Evolutionary conservation across 2,329 filamentous ascomycete genomes (phyloP), one percentile per base, ranked within the genome.

Genomic region (Fusarium sp.): DNA sequence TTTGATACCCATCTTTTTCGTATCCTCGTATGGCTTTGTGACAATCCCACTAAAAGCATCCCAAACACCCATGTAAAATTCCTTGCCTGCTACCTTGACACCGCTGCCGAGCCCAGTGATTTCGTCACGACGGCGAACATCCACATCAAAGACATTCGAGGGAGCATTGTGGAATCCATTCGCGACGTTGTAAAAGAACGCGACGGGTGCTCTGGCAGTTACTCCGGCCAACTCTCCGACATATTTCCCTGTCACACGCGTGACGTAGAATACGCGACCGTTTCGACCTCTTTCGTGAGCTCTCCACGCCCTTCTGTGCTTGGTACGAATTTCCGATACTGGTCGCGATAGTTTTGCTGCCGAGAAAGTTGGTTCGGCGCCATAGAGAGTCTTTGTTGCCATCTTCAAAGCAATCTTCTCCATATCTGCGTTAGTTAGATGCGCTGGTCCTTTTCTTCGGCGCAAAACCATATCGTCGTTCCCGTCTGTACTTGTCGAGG

Each of bases 111-210:
- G 78, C 22, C 89, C 90, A 1, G 89, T 91, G n/a, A 94, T 88
- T 59, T 88, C 88, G 26, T 90, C 88, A 5, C 86, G 82, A 44
- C 87, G 87, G 8, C 90, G 83, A 1, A 93, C 91, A 20, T 86
- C 89, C 5, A 61, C 46, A 15, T 88, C 90, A 13, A 92, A 72
- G 7, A 75, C 92, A 5, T 93, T 81, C 49, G 88, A 90, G 0
- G 91, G 91, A 3, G 87, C 89, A 70, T 94, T 93, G 75, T 92
- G 91, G 68, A 93, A 92, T 0, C 91, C 91, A 75, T 90, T 90
- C 2, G 91, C 88, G 36, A 93, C 79, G 28, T 89, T 90, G 54
- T 93, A 80, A 11, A 90, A 89, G 55, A 93, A 87, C 60, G 92
- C 88, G 75, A 92, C 87, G 0, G 91, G 91, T 0, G 89, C 86